Evolutionary conservation across 768 basidiomycete species (phyloP), one percentile per base, ranked within the genome.

Genomic region (Mycena maculata): DNA sequence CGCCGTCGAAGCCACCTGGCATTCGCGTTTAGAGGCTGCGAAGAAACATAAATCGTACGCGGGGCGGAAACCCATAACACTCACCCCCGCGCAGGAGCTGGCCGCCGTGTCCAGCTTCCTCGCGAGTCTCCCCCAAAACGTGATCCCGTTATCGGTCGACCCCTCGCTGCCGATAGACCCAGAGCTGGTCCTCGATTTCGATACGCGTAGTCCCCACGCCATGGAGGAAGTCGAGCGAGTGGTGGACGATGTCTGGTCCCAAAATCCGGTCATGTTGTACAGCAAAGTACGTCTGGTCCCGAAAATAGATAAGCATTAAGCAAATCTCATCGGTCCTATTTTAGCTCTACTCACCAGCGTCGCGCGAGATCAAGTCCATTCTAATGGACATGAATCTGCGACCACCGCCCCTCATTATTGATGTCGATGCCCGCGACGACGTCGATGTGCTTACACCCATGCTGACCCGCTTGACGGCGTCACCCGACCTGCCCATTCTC

Each of bases 181-280:
- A 4, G 87, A 93, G 72, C 86, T 94, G 62, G 86, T 95, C 6
- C 84, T 95, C 44, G 93, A 92, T 72, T 95, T 95, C 75, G 92
- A 95, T 74, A 91, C 91, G 0, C 86, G 88, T n/a, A 81, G 86
- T 45, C 79, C 86, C 3, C 83, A 85, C 16, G 92, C 92, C 1
- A 71, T 74, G 22, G 85, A 87, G 36, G 92, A 94, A 76, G 80
- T 94, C 33, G 75, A 78, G 36, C 79, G 81, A 1, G 81, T 94
- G 75, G 85, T 89, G 9, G 78, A 83, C 1, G 88, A 92, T 31
- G 87, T 91, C 1, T 94, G 93, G 93, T 71, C 83, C 4, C 83
- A 86, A 39, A 89, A 92, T 71, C 93, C 93, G 0, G 88, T 94
- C 39, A 86, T 94, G 64, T 79, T 94, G 18, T 93, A 91, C 72